phyloP scores from a whole-genome alignment of 768 basidiomycete genomes.

The Boletus huronensis region DNA sequence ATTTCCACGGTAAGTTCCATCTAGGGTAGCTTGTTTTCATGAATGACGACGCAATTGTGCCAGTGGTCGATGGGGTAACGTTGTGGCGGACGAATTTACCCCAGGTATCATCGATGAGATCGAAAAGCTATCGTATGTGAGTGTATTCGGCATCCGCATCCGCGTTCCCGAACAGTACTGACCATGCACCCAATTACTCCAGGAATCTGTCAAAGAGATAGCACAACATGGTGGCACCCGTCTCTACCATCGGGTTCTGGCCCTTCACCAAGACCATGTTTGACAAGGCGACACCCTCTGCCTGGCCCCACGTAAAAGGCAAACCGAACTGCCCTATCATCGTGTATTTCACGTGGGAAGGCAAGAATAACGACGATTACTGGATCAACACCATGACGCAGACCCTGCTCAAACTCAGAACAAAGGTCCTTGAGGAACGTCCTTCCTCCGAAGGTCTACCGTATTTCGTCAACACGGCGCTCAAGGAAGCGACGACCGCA shows the following conservation, averaged over 20 bases:
- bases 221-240: conserved; percentile 2
- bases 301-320: conserved; percentile 12
- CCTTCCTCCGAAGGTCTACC: conserved; percentile 2
- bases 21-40: background rate
- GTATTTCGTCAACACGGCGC: conserved; percentile 10
- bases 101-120: conserved; percentile 7
- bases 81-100: conserved; percentile 16
- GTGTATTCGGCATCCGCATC: background rate
- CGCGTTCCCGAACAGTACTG: background rate
- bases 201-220: conserved; percentile 6
- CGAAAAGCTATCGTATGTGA: background rate
- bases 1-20: conserved; percentile 1
- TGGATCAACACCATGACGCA: conserved; percentile 10
- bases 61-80: conserved; percentile 19
- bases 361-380: background rate
- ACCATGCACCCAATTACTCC: background rate
- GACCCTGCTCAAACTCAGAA: background rate
- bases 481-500: no score
- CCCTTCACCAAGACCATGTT: conserved; percentile 17
- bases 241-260: conserved; percentile 9
- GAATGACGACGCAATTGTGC: background rate
- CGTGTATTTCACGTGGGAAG: conserved; percentile 13
- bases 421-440: conserved; percentile 3
- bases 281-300: conserved; percentile 9
- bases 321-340: conserved; percentile 14